Conservation (phyloP, 2,329 filamentous ascomycete genomes). For the Sporothrix pallida region DNA sequence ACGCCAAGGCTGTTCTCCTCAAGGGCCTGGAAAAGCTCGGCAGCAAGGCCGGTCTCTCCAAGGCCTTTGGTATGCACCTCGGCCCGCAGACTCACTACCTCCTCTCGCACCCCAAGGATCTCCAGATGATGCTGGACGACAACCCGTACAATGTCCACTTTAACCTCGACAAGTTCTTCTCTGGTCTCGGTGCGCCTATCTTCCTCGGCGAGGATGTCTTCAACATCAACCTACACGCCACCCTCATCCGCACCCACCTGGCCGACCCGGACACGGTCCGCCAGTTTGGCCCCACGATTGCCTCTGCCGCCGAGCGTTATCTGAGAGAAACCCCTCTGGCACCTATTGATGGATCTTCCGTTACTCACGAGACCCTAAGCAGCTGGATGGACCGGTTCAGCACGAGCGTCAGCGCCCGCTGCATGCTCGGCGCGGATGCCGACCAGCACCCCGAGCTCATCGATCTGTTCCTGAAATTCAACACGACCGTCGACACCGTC, state of each 20-base stretch:
- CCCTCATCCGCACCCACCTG: slow-evolving; percentile 30
- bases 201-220: slow-evolving; percentile 32
- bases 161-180: slow-evolving; percentile 32
- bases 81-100: slow-evolving; percentile 33
- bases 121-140: slow-evolving; percentile 34
- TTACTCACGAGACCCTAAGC: slow-evolving; percentile 10
- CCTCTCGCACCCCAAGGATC: slow-evolving; percentile 23
- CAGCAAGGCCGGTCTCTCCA: slow-evolving; percentile 10
- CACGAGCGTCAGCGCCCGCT: slow-evolving; percentile 31
- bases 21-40: slow-evolving; percentile 22
- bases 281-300: slow-evolving; percentile 26
- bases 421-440: slow-evolving; percentile 32
- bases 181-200: slow-evolving; percentile 29
- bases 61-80: slow-evolving; percentile 32
- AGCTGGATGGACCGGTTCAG: slow-evolving; percentile 33
- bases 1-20: slow-evolving; percentile 27
- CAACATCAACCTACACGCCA: slow-evolving; percentile 30
- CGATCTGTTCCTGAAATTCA: slow-evolving; percentile 33
- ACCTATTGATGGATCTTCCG: neutral
- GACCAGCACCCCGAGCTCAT: slow-evolving; percentile 31
- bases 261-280: slow-evolving; percentile 29
- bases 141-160: slow-evolving; percentile 33
- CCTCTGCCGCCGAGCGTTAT: slow-evolving; percentile 28
- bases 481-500: slow-evolving; percentile 22
- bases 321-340: slow-evolving; percentile 22